A percentile compares a stretch with the other conserved stretches of the same genome.
Conservation (phyloP, 2,329 filamentous ascomycete species). For the Talaromyces verruculosus region DNA sequence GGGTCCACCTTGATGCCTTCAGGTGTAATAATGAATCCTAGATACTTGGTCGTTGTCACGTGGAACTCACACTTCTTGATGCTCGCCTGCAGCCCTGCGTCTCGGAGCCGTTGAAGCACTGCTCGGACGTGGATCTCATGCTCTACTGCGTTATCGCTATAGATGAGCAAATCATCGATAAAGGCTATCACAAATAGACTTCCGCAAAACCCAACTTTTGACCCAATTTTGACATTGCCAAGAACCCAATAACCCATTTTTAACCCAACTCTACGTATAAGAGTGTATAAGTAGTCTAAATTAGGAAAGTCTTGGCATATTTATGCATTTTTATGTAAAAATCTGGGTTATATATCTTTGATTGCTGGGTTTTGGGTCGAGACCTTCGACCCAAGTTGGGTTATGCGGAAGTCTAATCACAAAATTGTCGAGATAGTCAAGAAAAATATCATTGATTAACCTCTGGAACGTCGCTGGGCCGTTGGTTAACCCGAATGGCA, state of each 20-base stretch:
- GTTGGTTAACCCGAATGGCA: constrained; percentile 29
- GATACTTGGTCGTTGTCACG: background rate
- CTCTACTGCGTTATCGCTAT: background rate
- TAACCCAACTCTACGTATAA: too few species aligned
- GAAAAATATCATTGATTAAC: constrained; percentile 13
- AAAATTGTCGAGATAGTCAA: constrained; percentile 21
- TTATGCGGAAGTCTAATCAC: too few species aligned
- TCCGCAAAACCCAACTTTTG: too few species aligned
- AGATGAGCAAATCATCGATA: constrained; percentile 27
- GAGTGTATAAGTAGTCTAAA: too few species aligned
- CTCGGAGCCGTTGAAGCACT: background rate
- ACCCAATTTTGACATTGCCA: too few species aligned
- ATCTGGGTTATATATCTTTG: too few species aligned
- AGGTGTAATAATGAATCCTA: constrained; percentile 1
- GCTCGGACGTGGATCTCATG: background rate
- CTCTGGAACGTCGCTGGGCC: constrained; percentile 23
- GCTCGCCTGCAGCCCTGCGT: background rate
- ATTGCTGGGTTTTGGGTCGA: too few species aligned
- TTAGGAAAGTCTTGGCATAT: too few species aligned
- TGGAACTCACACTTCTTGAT: constrained; percentile 15
- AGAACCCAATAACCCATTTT: too few species aligned
- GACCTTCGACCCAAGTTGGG: too few species aligned
- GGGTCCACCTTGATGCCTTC: constrained; percentile 10
- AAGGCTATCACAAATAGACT: constrained; percentile 17
- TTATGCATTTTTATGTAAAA: too few species aligned